These are phyloP conservation scores for Beauveria pseudobassiana DNA, from an alignment of 2,329 filamentous ascomycete genomes.

Conservation along the genomic window DNA sequence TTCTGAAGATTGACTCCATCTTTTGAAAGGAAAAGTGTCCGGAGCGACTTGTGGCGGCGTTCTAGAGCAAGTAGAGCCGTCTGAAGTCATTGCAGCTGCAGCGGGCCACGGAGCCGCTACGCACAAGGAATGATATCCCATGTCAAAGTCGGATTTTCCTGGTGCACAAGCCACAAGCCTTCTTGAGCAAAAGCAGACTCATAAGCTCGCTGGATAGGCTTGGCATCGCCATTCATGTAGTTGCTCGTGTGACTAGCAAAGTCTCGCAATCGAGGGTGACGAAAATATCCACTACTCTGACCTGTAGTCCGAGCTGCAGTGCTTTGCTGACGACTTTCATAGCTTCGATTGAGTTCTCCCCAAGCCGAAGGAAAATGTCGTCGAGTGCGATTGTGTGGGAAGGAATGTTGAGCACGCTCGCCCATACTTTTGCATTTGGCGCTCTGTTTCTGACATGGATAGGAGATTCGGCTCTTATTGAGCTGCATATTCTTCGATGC, in stretches of 20 bases:
- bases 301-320: conserved; percentile 24
- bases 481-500: not conserved
- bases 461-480: not conserved
- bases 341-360: conserved; percentile 36
- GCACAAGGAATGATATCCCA: conserved; percentile 13
- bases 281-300: conserved; percentile 32
- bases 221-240: not conserved
- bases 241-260: not conserved
- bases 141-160: conserved; percentile 1
- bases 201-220: not conserved
- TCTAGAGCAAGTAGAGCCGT: conserved; percentile 10
- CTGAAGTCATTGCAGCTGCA: conserved; percentile 1
- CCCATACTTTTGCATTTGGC: not conserved
- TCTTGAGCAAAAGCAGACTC: conserved; percentile 12
- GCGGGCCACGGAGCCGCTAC: conserved; percentile 7
- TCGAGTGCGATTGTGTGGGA: conserved; percentile 23
- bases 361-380: conserved; percentile 37
- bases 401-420: not conserved
- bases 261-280: not conserved
- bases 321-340: conserved; percentile 29
- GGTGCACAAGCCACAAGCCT: conserved; percentile 15
- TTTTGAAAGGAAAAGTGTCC: not conserved
- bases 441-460: not conserved
- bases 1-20: not conserved
- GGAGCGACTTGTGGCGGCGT: conserved; percentile 12